phyloP scores from a whole-genome alignment of 179 eudicot species.

The Camellia oleifera region DNA sequence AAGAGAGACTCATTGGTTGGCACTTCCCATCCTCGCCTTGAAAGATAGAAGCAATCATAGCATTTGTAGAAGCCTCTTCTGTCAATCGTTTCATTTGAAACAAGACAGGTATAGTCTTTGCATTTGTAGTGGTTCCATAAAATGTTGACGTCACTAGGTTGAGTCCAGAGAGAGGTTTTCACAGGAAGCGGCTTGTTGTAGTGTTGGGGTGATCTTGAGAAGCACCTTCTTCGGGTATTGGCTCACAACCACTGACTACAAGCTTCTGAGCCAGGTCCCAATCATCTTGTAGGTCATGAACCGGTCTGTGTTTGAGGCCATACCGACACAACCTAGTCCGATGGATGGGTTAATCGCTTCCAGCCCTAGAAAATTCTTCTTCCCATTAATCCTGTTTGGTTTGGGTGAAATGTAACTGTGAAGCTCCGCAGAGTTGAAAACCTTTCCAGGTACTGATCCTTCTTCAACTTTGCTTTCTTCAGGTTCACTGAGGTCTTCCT shows the following conservation, averaged over 20 bases:
- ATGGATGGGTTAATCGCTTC: constrained; percentile 21
- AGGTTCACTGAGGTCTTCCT: constrained; percentile 21
- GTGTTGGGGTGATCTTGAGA: constrained; percentile 24
- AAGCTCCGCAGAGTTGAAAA: constrained; percentile 17
- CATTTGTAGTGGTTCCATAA: constrained; percentile 29
- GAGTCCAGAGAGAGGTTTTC: constrained; percentile 21
- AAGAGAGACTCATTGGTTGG: background rate
- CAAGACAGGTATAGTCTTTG: constrained; percentile 20
- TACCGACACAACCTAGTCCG: constrained; percentile 12
- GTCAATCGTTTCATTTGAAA: constrained; percentile 6
- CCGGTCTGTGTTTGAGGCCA: constrained; percentile 16
- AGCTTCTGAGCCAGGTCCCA: no score
- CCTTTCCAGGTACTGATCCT: background rate
- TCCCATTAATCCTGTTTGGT: constrained; percentile 19
- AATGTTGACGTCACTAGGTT: constrained; percentile 21
- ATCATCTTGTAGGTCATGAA: constrained; percentile 24
- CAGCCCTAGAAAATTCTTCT: constrained; percentile 25
- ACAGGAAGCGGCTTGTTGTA: constrained; percentile 16
- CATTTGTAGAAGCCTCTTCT: constrained; percentile 23
- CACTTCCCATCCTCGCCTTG: constrained; percentile 17
- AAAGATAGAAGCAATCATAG: constrained; percentile 22
- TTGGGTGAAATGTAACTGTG: constrained; percentile 16
- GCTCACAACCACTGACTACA: no score
- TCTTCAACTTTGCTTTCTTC: constrained; percentile 17
- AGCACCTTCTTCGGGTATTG: constrained; percentile 22